Base-by-base conservation (phyloP, 169 alveolate genomes). In the Plasmodium yoelii region DNA sequence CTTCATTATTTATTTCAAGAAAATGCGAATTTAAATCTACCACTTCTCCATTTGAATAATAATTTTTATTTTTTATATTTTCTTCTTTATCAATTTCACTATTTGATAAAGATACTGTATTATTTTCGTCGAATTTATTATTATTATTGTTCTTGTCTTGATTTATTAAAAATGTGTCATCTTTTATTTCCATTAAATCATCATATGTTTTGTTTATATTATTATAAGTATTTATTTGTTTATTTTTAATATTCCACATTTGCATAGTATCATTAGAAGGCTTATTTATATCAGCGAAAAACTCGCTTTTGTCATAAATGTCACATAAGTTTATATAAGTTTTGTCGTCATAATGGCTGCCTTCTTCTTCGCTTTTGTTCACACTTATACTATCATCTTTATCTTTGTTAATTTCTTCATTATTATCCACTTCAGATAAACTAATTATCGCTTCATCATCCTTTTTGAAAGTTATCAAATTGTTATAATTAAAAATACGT, bases 401-500 rank as follows among this genome's bases (percentile, higher is more conserved):
- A 63, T 77, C 18, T 77, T 61, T 39, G 19, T 24, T 56, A 19
- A 28, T 63, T 22, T 24, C 12, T 3, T 42, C 68, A 44, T 77
- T 4, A 34, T 47, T n/a, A 12, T 18, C 12, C 12, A 9, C 49
- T 77, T 26, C 75, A 49, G 59, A 49, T n/a, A 49, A 49, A 10
- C 12, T 68, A 15, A 9, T 49, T 49, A 9, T 10, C 12, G 8
- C 46, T 74, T 61, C 75, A 51, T 53, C 53, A 56, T 9, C 51
- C 68, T 39, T 77, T 44, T 34, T 64, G 18, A 57, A 47, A 56
- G 47, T 64, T 9, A 63, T 15, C 44, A 77, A 63, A 53, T 77
- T 77, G 72, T n/a, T 65, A 59, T 63, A 77, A 77, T 77, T 77
- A 65, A 77, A 77, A 56, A 77, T 68, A n/a, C 72, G 75, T 22